Percentiles rank a stretch among this genome's conserved stretches.
These are phyloP conservation scores for Kwoniella sp. DNA, from an alignment of 768 basidiomycete species.

Conservation along the genomic window DNA sequence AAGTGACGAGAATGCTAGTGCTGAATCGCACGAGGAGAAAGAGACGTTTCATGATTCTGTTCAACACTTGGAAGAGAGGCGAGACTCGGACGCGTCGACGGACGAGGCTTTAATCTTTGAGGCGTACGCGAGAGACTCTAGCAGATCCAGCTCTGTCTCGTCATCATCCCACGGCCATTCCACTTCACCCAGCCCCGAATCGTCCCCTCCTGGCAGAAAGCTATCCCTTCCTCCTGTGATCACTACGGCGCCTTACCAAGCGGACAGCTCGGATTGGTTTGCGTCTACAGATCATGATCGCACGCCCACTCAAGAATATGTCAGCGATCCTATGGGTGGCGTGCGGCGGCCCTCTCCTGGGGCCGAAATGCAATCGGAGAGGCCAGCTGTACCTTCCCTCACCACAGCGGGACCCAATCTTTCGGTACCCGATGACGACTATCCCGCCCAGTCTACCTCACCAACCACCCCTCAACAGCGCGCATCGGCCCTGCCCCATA, in stretches of 20 bases:
- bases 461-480: constrained; percentile 19
- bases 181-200: constrained; percentile 36
- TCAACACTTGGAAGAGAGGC: constrained; percentile 48
- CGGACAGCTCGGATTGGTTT: constrained; percentile 33
- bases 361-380: constrained; percentile 14
- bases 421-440: constrained; percentile 28
- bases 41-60: constrained; percentile 55
- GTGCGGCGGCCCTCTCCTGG: constrained; percentile 32
- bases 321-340: constrained; percentile 33
- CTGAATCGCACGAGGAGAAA: constrained; percentile 58
- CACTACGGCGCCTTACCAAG: constrained; percentile 19
- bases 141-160: constrained; percentile 33
- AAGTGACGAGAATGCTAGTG: constrained; percentile 35
- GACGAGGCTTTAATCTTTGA: constrained; percentile 84
- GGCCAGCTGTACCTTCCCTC: constrained; percentile 26
- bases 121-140: constrained; percentile 63
- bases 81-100: constrained; percentile 64
- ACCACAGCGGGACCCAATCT: constrained; percentile 24
- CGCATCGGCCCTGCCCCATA: constrained; percentile 2
- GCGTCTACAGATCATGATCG: constrained; percentile 31
- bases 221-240: constrained; percentile 30
- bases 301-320: constrained; percentile 48
- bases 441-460: constrained; percentile 11
- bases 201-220: constrained; percentile 32
- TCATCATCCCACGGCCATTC: constrained; percentile 35